phyloP scores from a whole-genome alignment of 257 asterid genomes.

The Petrea volubilis region DNA sequence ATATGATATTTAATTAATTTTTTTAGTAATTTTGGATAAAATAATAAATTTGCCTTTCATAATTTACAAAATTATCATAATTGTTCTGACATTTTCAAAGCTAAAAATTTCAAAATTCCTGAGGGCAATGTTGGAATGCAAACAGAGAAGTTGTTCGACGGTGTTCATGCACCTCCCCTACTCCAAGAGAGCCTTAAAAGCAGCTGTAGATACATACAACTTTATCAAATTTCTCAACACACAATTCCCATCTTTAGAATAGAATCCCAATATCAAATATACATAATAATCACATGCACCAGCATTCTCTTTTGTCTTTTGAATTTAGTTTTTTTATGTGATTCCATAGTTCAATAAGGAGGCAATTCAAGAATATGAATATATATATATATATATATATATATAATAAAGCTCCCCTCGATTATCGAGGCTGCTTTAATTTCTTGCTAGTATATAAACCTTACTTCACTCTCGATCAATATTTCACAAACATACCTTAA shows the following conservation, averaged over 20 bases:
- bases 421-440: constrained; percentile 40
- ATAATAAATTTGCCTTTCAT: no score
- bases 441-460: constrained; percentile 52
- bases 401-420: constrained; percentile 45
- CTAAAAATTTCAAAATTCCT: no score
- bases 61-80: no score
- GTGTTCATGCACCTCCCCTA: constrained; percentile 42
- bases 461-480: constrained; percentile 32
- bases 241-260: constrained; percentile 40
- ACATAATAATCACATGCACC: constrained; percentile 24
- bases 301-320: constrained; percentile 14
- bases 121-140: constrained; percentile 43
- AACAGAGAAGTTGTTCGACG: constrained; percentile 46
- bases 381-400: constrained; percentile 15
- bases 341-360: constrained; percentile 42
- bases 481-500: constrained; percentile 33
- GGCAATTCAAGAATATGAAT: constrained; percentile 27
- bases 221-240: constrained; percentile 69
- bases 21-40: no score
- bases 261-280: constrained; percentile 20
- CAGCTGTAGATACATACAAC: constrained; percentile 34
- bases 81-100: no score
- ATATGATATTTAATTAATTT: no score
- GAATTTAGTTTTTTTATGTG: constrained; percentile 30
- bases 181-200: constrained; percentile 60